Evolutionary conservation across 768 basidiomycete genomes (phyloP), one percentile per base, ranked within the genome.

Genomic region (Lactifluus hygrophoroides): DNA sequence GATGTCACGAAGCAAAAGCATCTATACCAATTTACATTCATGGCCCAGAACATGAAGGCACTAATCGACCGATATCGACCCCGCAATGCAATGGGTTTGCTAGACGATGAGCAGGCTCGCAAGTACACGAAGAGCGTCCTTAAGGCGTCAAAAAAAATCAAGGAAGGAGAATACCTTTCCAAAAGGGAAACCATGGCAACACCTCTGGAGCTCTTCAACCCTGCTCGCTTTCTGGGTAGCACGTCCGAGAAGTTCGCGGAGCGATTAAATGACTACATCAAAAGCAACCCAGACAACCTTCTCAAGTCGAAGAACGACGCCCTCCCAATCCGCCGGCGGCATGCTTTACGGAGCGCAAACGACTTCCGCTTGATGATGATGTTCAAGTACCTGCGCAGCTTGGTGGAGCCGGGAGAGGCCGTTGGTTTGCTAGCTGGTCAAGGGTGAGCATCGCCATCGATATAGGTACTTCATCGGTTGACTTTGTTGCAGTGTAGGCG

Each of bases 1-100:
- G 96, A 99, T 68, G 93, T 98, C 45, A 97, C 94, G 53, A 94
- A 90, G 72, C 94, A 97, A 73, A 96, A 95, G 70, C 93, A 97
- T 73, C 78, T 99, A 16, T 81, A 84, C 60, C 84, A 96, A 68
- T 97, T 98, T 73, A 87, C 93, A 64, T 99, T 98, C 72, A 84
- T 93, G 60, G 88, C 88, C 6, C 81, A 85, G 66, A 99, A 99
- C 72, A 82, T 86, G 64, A 68, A 80, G 21, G 89, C 93, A 9
- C 78, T 96, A 63, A 78, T 90, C 54, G 83, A 84, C 66, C 79
- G 83, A 43, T 80, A 89, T 61, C 78, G 76, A 58, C 90, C 90
- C 0, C 75, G 76, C 43, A 76, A 73, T 23, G 74, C 90, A 32
- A 69, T 75, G 35, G 79, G 79, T 13, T 71, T 77, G 13, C 75